phyloP scores from a whole-genome alignment of 768 basidiomycete species.

The Russula virescens region DNA sequence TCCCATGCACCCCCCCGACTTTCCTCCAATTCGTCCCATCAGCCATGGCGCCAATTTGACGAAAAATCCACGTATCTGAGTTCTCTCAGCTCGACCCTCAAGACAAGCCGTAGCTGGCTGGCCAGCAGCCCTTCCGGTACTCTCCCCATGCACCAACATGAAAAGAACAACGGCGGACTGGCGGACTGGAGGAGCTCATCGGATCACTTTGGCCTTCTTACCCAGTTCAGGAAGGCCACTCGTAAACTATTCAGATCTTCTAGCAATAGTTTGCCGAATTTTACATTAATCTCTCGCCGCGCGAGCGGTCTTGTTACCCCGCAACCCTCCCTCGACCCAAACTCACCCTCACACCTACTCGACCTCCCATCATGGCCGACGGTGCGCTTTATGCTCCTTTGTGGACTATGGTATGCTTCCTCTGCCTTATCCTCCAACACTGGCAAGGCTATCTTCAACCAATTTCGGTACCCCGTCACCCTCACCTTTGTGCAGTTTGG shows the following conservation, averaged over 20 bases:
- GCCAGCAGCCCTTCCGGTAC: slow-evolving; percentile 10
- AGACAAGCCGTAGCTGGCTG: slow-evolving; percentile 20
- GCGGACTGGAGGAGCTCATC: slow-evolving; percentile 3
- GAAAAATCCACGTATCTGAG: slow-evolving; percentile 15
- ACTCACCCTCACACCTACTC: slow-evolving; percentile 2
- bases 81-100: slow-evolving; percentile 23
- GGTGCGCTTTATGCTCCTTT: slow-evolving; percentile 68
- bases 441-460: slow-evolving; percentile 89
- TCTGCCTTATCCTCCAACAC: slow-evolving; percentile 96
- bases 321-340: slow-evolving; percentile 2
- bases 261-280: slow-evolving; percentile 14
- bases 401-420: slow-evolving; percentile 86
- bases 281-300: slow-evolving; percentile 8
- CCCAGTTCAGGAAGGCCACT: slow-evolving; percentile 9
- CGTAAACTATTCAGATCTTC: background rate
- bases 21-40: slow-evolving; percentile 11
- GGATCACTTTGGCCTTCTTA: background rate
- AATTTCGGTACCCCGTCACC: slow-evolving; percentile 92
- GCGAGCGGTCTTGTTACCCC: background rate
- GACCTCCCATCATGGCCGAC: slow-evolving; percentile 31
- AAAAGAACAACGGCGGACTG: background rate
- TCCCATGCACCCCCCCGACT: slow-evolving; percentile 17
- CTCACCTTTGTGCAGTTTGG: slow-evolving; percentile 97
- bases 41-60: slow-evolving; percentile 19
- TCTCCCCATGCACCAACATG: slow-evolving; percentile 9